A percentile compares a stretch with the other conserved stretches of the same genome.
phyloP scores from a whole-genome alignment of 2,329 filamentous ascomycete species.

The Xylariaceae sp. region DNA sequence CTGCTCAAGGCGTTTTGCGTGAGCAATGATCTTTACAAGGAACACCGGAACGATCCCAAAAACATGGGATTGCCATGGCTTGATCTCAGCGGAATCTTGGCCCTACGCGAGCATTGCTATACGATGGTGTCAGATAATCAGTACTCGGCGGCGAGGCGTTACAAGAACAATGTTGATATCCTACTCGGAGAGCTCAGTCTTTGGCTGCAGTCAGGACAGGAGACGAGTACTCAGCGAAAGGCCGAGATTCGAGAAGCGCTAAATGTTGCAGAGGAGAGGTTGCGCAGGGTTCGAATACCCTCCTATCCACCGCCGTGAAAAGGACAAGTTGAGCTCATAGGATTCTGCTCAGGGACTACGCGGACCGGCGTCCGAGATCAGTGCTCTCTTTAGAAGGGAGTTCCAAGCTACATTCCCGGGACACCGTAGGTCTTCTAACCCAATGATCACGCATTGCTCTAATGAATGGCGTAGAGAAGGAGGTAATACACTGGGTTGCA shows the following conservation, averaged over 20 bases:
- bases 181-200: conserved; percentile 38
- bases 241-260: conserved; percentile 32
- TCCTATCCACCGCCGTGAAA: not conserved
- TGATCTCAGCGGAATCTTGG: conserved; percentile 39
- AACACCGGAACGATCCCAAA: conserved; percentile 28
- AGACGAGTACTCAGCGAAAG: conserved; percentile 36
- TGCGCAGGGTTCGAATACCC: conserved; percentile 12
- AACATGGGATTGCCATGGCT: conserved; percentile 32
- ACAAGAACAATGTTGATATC: conserved; percentile 38
- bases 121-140: conserved; percentile 41
- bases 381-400: conserved; percentile 1
- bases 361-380: conserved; percentile 7
- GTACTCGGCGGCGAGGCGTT: conserved; percentile 33
- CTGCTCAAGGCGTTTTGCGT: conserved; percentile 39
- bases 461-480: conserved; percentile 1
- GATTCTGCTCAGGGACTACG: conserved; percentile 5
- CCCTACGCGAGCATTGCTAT: conserved; percentile 40
- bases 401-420: conserved; percentile 8
- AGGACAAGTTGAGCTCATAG: not conserved
- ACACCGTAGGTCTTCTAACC: not conserved
- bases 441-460: not conserved
- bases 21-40: conserved; percentile 42
- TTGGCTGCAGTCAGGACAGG: conserved; percentile 42
- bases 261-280: conserved; percentile 30
- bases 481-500: conserved; percentile 26